Evolutionary conservation across 257 asterid species (phyloP), one percentile per base, ranked within the genome.

Genomic region (Solanum dulcamara): DNA sequence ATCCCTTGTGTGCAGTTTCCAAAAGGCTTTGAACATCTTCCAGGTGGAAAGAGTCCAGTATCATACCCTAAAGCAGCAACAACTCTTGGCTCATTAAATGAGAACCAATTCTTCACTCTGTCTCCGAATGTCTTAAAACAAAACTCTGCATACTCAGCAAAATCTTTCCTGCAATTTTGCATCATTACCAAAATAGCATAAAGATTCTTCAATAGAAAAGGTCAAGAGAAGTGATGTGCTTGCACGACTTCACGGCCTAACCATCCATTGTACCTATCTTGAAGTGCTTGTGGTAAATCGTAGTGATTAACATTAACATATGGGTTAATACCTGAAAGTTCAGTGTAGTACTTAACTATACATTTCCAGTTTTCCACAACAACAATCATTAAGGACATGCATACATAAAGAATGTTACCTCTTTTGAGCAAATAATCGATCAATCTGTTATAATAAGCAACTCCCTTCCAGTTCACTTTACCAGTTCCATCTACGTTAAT

Each of bases 261-360:
- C 98, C 98, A 97, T 6, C 98, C 99, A 0, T 89, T 89, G 70
- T 95, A 97, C 40, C 97, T 80, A 86, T 97, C 98, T 71, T 97
- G 91, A 30, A 97, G 98, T 3, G 95, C 96, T 93, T 92, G 97
- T 11, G 99, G 98, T 87, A 97, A 98, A 90, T 97, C 99, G 42
- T 93, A 97, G 89, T 97, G 99, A 85, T 93, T 92, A 30, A 97
- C 95, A 89, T 93, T 95, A 17, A 94, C 97, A 87, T 94, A 95
- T 3, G 99, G 99, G 2, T 94, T 91, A 68, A 97, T 94, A 37
- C 98, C 99, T 96, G 89, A 28, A 50, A 32, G 9, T 51, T 79
- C 5, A 79, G 64, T 28, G 48, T 9, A 3, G 3, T 48, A 15
- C 60, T n/a, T 44, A 13, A 44, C 24, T 15, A 44, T 4, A 7